These are phyloP conservation scores for Aspergillus awamori DNA, from an alignment of 2,329 filamentous ascomycete genomes.

Conservation along the genomic window DNA sequence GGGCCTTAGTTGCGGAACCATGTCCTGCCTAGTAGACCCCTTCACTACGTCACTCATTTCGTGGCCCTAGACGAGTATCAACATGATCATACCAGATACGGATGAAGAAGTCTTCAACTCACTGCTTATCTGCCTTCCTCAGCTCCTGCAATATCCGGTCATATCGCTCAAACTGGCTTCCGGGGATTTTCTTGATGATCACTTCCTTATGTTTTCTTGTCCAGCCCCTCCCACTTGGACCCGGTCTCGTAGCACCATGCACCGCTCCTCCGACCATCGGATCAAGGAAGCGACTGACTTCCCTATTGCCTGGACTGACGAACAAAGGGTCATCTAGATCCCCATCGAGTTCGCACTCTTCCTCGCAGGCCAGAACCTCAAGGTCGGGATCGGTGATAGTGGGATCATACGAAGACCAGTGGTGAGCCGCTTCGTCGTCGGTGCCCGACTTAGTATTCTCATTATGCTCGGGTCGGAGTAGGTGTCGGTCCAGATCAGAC, in stretches of 20 bases:
- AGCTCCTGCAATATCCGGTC: conserved; percentile 20
- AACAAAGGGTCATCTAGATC: conserved; percentile 26
- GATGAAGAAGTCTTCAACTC: neutral
- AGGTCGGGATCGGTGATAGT: conserved; percentile 24
- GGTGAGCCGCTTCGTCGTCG: conserved; percentile 30
- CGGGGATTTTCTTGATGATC: conserved; percentile 19
- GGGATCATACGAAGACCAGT: conserved; percentile 32
- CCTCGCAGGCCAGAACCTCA: conserved; percentile 25
- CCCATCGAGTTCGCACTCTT: conserved; percentile 27
- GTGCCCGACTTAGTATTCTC: conserved; percentile 31
- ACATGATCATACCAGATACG: neutral
- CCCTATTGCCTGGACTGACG: conserved; percentile 28
- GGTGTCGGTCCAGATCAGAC: conserved; percentile 21
- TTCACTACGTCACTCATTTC: neutral
- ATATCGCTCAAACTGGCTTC: conserved; percentile 12
- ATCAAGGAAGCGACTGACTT: conserved; percentile 25
- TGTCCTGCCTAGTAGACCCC: too few relatives aligned
- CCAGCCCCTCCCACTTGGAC: conserved; percentile 28
- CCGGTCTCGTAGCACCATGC: conserved; percentile 17
- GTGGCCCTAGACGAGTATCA: neutral
- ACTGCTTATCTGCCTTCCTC: conserved; percentile 4
- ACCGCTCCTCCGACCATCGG: conserved; percentile 22
- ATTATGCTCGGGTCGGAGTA: conserved; percentile 22
- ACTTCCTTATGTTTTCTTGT: conserved; percentile 27
- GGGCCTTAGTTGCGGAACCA: neutral